Evolutionary conservation across 192 early-diverging fungal species (phyloP).

Genomic region (Coemansia sp.): DNA sequence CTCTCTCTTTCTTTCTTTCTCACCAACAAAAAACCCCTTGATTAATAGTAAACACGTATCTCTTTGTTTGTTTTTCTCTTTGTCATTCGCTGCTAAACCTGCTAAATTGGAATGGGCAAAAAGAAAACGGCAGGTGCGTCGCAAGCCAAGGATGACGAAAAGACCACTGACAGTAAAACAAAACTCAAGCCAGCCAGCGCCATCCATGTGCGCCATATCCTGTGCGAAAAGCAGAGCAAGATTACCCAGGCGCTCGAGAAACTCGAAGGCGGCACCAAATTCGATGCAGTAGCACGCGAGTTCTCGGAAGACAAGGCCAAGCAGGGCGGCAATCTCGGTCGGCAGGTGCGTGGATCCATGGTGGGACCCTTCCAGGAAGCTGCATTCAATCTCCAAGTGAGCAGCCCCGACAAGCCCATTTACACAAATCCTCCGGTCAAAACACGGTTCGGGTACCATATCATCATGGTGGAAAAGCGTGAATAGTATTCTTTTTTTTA

Average conservation of each 20-base stretch:
- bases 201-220: constrained; percentile 72
- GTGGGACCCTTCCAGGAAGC: constrained; percentile 78
- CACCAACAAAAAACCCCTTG: too few species aligned
- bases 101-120: constrained; percentile 17
- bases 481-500: constrained; percentile 25
- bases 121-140: constrained; percentile 13
- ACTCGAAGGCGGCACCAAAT: constrained; percentile 58
- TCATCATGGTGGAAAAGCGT: constrained; percentile 79
- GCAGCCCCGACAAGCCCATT: constrained; percentile 61
- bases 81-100: neutral
- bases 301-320: constrained; percentile 87
- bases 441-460: constrained; percentile 76
- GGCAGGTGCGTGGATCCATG: constrained; percentile 72
- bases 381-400: constrained; percentile 71
- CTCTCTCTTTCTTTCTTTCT: neutral
- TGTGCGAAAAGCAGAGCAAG: constrained; percentile 81
- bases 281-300: constrained; percentile 68
- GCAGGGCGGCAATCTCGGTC: constrained; percentile 73
- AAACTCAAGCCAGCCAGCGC: constrained; percentile 67
- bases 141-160: constrained; percentile 9
- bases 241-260: constrained; percentile 67
- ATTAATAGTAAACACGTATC: neutral
- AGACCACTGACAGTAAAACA: constrained; percentile 19
- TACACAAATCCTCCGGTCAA: constrained; percentile 75
- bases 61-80: too few species aligned